phyloP scores from a whole-genome alignment of 1,284 basidiomycete species.

The Puccinia sorghi region DNA sequence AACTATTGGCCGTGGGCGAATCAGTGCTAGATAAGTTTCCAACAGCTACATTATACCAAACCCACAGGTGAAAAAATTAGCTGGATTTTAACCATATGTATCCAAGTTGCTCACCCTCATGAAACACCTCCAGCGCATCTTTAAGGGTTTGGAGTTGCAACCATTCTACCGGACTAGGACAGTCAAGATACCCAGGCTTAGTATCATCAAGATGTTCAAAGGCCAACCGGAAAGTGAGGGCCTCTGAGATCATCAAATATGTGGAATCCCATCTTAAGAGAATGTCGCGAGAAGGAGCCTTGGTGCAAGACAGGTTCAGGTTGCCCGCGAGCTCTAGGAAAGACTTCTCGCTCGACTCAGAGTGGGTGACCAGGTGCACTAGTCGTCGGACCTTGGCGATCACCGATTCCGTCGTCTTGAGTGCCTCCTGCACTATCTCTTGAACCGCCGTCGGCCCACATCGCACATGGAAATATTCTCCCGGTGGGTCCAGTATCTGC shows the following conservation, averaged over 20 bases:
- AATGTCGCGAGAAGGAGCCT: background rate
- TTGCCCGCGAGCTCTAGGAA: background rate
- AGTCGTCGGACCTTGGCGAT: background rate
- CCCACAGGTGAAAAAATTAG: background rate
- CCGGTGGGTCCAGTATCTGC: background rate
- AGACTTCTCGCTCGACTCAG: background rate
- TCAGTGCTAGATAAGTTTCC: background rate
- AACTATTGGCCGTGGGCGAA: background rate
- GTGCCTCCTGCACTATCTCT: background rate
- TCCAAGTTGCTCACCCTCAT: background rate
- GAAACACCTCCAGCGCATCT: constrained; percentile 12
- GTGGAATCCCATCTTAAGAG: background rate
- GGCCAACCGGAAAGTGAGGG: background rate
- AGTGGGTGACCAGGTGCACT: background rate
- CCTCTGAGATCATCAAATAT: constrained; percentile 12
- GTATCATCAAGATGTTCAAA: constrained; percentile 11
- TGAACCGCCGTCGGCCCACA: background rate
- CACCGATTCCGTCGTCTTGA: background rate
- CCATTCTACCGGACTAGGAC: constrained; percentile 10
- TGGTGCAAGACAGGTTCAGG: background rate
- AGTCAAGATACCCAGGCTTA: background rate
- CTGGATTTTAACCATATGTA: background rate
- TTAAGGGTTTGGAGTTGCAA: background rate
- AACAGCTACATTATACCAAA: background rate
- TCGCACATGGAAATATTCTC: constrained; percentile 12